These are phyloP conservation scores for Spergularia azorica DNA, from an alignment of 179 eudicot species.

Conservation along the genomic window DNA sequence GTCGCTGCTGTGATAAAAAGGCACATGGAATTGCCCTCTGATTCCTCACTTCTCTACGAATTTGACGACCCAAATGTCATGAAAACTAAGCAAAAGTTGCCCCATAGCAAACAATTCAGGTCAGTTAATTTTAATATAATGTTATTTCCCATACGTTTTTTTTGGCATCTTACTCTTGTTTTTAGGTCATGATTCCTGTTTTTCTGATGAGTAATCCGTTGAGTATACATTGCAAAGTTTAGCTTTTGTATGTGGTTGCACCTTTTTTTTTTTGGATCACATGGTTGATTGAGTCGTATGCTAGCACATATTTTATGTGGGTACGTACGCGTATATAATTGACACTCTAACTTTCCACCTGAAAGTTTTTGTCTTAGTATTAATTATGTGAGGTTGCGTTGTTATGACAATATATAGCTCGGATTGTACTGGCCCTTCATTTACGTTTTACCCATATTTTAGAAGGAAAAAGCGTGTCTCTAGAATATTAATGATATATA, in stretches of 20 bases:
- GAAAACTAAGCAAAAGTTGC: constrained; percentile 52
- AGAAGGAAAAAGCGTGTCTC: too few species aligned
- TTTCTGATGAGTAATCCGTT: neutral
- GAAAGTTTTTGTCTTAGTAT: too few species aligned
- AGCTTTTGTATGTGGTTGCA: neutral
- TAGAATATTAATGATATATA: too few species aligned
- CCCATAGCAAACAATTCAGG: constrained; percentile 78
- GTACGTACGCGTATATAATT: too few species aligned
- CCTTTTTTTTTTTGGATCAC: too few species aligned
- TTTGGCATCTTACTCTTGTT: neutral
- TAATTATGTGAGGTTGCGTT: too few species aligned
- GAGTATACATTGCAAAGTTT: neutral
- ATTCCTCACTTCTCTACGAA: constrained; percentile 51
- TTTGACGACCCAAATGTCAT: constrained; percentile 36
- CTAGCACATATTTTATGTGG: too few species aligned
- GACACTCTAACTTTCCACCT: too few species aligned
- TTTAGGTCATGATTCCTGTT: neutral
- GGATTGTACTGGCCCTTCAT: too few species aligned
- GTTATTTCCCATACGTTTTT: neutral
- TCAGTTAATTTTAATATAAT: constrained; percentile 18
- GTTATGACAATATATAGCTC: too few species aligned
- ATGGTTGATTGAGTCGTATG: too few species aligned
- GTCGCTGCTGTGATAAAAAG: constrained; percentile 81
- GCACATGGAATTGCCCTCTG: constrained; percentile 56
- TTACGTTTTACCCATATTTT: too few species aligned